Evolutionary conservation across 441 rosid genomes (phyloP).

Genomic region (Bruguiera hainesii): DNA sequence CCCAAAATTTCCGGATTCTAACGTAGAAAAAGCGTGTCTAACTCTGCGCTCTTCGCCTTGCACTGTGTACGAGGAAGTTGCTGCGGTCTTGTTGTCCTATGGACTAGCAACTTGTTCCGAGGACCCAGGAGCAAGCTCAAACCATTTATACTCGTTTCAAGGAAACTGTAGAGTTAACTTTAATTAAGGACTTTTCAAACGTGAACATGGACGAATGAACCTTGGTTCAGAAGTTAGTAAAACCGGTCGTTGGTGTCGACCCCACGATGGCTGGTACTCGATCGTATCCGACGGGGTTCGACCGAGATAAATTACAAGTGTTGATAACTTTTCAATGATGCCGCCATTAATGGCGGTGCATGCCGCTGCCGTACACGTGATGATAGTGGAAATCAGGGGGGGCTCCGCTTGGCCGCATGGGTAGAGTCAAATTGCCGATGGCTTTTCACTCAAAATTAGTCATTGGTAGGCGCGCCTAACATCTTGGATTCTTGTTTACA

Average conservation of each 20-base stretch:
- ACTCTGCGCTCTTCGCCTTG: not conserved
- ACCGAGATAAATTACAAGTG: not conserved
- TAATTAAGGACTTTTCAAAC: not conserved
- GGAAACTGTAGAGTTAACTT: not conserved
- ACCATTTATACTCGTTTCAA: slow-evolving; percentile 18
- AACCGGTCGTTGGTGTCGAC: not conserved
- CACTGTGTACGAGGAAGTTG: too few relatives aligned
- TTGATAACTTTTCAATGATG: not conserved
- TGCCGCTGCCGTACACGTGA: not conserved
- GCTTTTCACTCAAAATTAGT: too few relatives aligned
- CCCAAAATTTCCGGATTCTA: too few relatives aligned
- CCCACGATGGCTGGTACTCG: not conserved
- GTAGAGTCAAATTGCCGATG: too few relatives aligned
- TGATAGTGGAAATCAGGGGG: not conserved
- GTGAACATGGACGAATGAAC: not conserved
- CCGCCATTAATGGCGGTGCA: slow-evolving; percentile 29
- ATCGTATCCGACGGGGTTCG: not conserved
- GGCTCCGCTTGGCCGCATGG: not conserved
- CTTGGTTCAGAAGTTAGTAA: not conserved
- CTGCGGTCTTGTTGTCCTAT: not conserved
- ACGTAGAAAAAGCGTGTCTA: not conserved
- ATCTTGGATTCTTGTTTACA: too few relatives aligned
- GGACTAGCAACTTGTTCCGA: slow-evolving; percentile 13
- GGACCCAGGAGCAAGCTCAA: not conserved
- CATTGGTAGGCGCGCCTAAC: too few relatives aligned